Percentiles rank a stretch among this genome's conserved stretches.
These are phyloP conservation scores for Debaryomycetaceae sp. DNA, from an alignment of 1,139 yeast genomes.

Conservation along the genomic window DNA sequence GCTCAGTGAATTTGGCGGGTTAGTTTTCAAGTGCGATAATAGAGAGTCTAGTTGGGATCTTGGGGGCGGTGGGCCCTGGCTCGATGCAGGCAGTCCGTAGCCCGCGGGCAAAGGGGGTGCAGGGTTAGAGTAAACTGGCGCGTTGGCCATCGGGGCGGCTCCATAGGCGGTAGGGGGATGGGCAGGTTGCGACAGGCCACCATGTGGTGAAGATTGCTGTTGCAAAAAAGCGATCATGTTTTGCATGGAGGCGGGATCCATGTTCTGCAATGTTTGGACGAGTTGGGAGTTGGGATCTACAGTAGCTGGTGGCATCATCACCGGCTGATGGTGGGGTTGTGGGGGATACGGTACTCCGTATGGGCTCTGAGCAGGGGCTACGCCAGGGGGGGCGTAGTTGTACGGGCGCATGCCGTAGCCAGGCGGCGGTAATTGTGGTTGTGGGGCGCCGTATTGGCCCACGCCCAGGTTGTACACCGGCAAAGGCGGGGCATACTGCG, in stretches of 20 bases:
- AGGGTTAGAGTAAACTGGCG: constrained; percentile 8
- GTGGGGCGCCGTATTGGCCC: too few species aligned
- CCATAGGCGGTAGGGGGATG: constrained; percentile 3
- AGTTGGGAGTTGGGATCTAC: constrained; percentile 5
- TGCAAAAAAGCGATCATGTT: constrained; percentile 40
- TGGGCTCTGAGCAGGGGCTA: too few species aligned
- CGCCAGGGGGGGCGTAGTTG: too few species aligned
- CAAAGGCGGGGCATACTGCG: too few species aligned
- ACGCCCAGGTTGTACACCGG: constrained; percentile 1
- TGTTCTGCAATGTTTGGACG: constrained; percentile 24
- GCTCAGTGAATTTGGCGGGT: constrained; percentile 9
- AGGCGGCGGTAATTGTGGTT: constrained; percentile 1
- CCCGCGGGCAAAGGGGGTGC: constrained; percentile 8
- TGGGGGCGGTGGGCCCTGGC: constrained; percentile 14
- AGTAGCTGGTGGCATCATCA: not conserved
- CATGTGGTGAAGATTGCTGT: constrained; percentile 9
- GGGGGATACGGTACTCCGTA: too few species aligned
- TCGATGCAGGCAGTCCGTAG: constrained; percentile 12
- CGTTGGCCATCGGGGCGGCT: constrained; percentile 4
- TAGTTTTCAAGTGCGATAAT: constrained; percentile 25
- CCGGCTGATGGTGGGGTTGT: constrained; percentile 5
- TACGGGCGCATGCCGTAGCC: too few species aligned
- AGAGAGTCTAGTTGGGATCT: constrained; percentile 24
- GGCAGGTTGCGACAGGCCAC: too few species aligned
- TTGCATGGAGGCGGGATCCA: constrained; percentile 52